Evolutionary conservation across 2,329 filamentous ascomycete genomes (phyloP).

Genomic region (Aspergillus eucalypticola): DNA sequence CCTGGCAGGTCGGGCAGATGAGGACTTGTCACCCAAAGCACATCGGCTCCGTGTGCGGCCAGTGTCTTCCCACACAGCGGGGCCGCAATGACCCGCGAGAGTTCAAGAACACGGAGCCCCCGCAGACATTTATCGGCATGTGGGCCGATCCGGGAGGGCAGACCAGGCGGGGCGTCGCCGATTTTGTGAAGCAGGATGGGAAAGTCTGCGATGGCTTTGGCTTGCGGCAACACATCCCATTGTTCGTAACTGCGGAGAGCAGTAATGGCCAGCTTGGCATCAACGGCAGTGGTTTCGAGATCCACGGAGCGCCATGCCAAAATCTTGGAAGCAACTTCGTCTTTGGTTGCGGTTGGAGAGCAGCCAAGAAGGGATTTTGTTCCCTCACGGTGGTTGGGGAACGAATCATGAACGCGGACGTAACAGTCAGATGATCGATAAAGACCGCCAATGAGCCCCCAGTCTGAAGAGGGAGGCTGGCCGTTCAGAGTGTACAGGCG

Average conservation of each 20-base stretch:
- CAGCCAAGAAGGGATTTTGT: constrained; percentile 49
- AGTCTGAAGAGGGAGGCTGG: constrained; percentile 31
- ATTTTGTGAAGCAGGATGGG: constrained; percentile 50
- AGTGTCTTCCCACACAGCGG: constrained; percentile 41
- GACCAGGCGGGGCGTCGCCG: constrained; percentile 10
- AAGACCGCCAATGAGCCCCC: constrained; percentile 53
- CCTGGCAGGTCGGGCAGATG: constrained; percentile 37
- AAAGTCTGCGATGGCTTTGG: constrained; percentile 45
- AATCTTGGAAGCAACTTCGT: constrained; percentile 44
- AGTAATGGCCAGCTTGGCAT: constrained; percentile 48
- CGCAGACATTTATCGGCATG: constrained; percentile 36
- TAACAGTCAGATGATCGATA: constrained; percentile 55
- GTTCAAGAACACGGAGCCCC: constrained; percentile 43
- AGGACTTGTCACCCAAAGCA: constrained; percentile 43
- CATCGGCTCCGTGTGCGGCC: constrained; percentile 44
- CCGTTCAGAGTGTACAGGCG: constrained; percentile 50
- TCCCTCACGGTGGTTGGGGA: constrained; percentile 53
- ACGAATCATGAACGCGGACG: constrained; percentile 58
- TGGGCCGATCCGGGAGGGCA: constrained; percentile 17
- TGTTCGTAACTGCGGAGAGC: constrained; percentile 52
- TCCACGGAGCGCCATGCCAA: constrained; percentile 48
- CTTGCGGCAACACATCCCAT: constrained; percentile 56
- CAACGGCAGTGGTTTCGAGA: constrained; percentile 50
- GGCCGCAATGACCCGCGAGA: constrained; percentile 43
- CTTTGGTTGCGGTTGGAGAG: constrained; percentile 31